Evolutionary conservation across 2,329 filamentous ascomycete species (phyloP).

Genomic region (Arthrobotrys musiformis): DNA sequence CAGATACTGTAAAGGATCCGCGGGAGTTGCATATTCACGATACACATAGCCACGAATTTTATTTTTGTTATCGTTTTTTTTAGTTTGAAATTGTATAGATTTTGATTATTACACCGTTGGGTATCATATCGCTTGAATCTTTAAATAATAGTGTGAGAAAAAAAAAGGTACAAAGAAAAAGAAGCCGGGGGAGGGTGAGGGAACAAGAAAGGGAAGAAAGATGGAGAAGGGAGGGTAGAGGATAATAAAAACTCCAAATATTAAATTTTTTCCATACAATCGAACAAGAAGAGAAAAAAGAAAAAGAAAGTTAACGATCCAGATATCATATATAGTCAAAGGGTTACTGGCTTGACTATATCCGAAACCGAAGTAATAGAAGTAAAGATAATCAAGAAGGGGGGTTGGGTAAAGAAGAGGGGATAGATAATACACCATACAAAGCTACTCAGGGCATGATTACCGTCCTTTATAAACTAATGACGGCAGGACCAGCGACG

Average conservation of each 20-base stretch:
- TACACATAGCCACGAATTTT: background rate
- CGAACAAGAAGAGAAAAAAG: background rate
- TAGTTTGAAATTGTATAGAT: background rate
- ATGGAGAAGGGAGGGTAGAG: background rate
- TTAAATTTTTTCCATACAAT: constrained; percentile 17
- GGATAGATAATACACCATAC: background rate
- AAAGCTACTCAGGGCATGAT: background rate
- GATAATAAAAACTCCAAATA: constrained; percentile 5
- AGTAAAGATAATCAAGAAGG: background rate
- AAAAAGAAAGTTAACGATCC: constrained; percentile 13
- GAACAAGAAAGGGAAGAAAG: background rate
- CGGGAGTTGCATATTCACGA: too few relatives aligned
- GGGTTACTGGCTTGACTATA: background rate
- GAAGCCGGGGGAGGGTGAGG: background rate
- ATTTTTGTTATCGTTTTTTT: too few relatives aligned
- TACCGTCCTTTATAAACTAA: constrained; percentile 20
- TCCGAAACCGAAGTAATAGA: background rate
- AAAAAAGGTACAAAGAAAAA: constrained; percentile 4
- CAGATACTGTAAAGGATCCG: background rate
- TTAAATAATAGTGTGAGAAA: constrained; percentile 10
- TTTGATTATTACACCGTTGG: constrained; percentile 17
- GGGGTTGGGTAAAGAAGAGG: background rate
- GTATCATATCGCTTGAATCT: constrained; percentile 24
- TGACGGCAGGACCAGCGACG: constrained; percentile 64
- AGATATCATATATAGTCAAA: constrained; percentile 7